phyloP scores from a whole-genome alignment of 495 filamentous ascomycete genomes.

The Lasiosphaeria miniovina region DNA sequence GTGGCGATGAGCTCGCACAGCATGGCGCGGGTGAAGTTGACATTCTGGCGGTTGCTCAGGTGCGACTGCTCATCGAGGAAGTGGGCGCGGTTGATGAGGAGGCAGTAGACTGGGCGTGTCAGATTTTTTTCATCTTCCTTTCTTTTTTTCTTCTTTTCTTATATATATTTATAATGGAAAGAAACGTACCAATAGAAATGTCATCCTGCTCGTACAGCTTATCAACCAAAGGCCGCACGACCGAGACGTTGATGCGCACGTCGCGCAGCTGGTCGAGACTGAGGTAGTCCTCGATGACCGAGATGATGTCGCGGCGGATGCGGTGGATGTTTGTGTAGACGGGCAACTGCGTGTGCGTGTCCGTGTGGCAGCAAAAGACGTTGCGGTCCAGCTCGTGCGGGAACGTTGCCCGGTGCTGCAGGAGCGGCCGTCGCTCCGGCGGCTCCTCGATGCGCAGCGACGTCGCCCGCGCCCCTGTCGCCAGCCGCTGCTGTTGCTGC shows the following conservation, averaged over 20 bases:
- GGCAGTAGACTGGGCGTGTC: conserved; percentile 49
- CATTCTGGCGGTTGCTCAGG: conserved; percentile 65
- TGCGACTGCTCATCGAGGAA: conserved; percentile 65
- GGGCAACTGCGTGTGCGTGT: conserved; percentile 41
- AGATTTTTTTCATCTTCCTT: conserved; percentile 4
- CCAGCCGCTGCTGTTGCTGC: conserved; percentile 4
- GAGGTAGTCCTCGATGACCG: conserved; percentile 51
- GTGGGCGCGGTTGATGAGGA: conserved; percentile 67
- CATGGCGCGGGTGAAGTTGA: conserved; percentile 61
- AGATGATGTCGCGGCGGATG: conserved; percentile 50
- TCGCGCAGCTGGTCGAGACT: conserved; percentile 64
- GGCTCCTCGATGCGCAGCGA: conserved; percentile 32
- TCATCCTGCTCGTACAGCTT: conserved; percentile 66
- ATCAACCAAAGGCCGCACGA: conserved; percentile 67
- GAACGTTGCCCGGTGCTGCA: conserved; percentile 25
- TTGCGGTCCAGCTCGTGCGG: conserved; percentile 25
- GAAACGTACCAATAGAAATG: conserved; percentile 49
- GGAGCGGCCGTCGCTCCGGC: conserved; percentile 27
- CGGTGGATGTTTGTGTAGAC: conserved; percentile 54
- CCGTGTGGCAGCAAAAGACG: conserved; percentile 22
- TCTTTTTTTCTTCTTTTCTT: too few relatives aligned
- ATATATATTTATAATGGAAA: neutral
- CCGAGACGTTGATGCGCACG: conserved; percentile 65
- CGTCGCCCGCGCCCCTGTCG: neutral
- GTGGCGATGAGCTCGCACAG: conserved; percentile 68